Evolutionary conservation across 2,329 filamentous ascomycete genomes (phyloP).

Genomic region (Emydomyces testavorans): DNA sequence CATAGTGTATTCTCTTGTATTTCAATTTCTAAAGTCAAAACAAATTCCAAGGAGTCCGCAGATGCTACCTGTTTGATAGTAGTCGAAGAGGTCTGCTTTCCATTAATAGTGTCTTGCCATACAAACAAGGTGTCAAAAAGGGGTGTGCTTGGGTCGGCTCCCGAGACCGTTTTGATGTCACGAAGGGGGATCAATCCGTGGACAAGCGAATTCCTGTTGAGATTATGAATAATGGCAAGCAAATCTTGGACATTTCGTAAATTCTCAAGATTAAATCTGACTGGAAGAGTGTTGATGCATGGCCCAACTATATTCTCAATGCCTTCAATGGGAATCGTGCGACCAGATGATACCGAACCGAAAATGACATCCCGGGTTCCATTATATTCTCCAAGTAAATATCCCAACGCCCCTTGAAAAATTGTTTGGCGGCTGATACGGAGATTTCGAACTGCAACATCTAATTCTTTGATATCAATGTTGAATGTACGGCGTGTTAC

Average conservation of each 20-base stretch:
- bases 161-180: constrained; percentile 55
- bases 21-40: constrained; percentile 63
- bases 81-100: constrained; percentile 22
- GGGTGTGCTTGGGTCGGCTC: constrained; percentile 41
- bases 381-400: constrained; percentile 54
- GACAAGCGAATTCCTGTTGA: constrained; percentile 54
- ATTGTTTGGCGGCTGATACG: constrained; percentile 55
- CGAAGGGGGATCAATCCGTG: constrained; percentile 53
- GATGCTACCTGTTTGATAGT: constrained; percentile 48
- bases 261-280: constrained; percentile 50
- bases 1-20: constrained; percentile 42
- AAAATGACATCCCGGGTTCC: constrained; percentile 58
- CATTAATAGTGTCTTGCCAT: constrained; percentile 56
- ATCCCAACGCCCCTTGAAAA: constrained; percentile 60
- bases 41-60: constrained; percentile 63
- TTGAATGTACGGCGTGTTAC: constrained; percentile 25
- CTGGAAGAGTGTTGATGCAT: constrained; percentile 63
- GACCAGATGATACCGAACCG: constrained; percentile 70
- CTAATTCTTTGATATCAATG: constrained; percentile 27
- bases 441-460: constrained; percentile 29
- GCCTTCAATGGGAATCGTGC: constrained; percentile 57
- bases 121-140: constrained; percentile 72
- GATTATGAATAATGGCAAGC: constrained; percentile 50
- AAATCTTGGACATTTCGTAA: constrained; percentile 48
- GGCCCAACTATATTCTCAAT: constrained; percentile 70